A percentile compares a stretch with the other conserved stretches of the same genome.
Evolutionary conservation across 1,284 basidiomycete genomes (phyloP).

Genomic region (Chondrostereum purpureum): DNA sequence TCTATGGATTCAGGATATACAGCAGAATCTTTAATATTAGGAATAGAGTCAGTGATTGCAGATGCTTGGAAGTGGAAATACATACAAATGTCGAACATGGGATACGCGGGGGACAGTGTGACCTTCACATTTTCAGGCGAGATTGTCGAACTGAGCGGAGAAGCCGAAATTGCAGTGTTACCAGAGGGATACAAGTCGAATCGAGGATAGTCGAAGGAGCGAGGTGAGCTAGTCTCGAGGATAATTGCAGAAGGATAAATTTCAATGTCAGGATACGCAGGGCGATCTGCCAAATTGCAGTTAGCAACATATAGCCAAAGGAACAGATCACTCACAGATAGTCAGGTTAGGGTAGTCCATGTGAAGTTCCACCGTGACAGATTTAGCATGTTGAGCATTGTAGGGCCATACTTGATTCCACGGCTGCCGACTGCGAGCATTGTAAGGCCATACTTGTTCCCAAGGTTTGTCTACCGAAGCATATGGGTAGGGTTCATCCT

Average conservation of each 20-base stretch:
- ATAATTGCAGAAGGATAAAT: slow-evolving; percentile 29
- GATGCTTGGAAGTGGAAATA: background rate
- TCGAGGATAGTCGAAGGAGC: slow-evolving; percentile 2
- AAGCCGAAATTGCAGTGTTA: background rate
- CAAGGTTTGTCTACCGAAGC: background rate
- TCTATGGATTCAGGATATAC: slow-evolving; percentile 18
- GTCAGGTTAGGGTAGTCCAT: slow-evolving; percentile 25
- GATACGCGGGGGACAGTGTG: slow-evolving; percentile 13
- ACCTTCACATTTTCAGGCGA: background rate
- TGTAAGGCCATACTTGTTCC: slow-evolving; percentile 20
- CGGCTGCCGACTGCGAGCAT: slow-evolving; percentile 1
- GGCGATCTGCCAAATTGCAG: slow-evolving; percentile 24
- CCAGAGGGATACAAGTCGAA: slow-evolving; percentile 2
- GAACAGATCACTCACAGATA: slow-evolving; percentile 25
- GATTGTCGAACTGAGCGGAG: background rate
- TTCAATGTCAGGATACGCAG: slow-evolving; percentile 39
- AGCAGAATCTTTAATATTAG: slow-evolving; percentile 16
- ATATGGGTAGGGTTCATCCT: background rate
- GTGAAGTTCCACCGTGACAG: background rate
- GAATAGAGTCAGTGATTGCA: background rate
- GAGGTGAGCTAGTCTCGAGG: background rate
- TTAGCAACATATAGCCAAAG: slow-evolving; percentile 1
- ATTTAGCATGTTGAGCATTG: slow-evolving; percentile 3
- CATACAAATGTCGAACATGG: slow-evolving; percentile 19
- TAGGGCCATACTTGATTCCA: slow-evolving; percentile 19